Base-by-base conservation (phyloP, 2,329 filamentous ascomycete species). In the Aspergillus fischeri region DNA sequence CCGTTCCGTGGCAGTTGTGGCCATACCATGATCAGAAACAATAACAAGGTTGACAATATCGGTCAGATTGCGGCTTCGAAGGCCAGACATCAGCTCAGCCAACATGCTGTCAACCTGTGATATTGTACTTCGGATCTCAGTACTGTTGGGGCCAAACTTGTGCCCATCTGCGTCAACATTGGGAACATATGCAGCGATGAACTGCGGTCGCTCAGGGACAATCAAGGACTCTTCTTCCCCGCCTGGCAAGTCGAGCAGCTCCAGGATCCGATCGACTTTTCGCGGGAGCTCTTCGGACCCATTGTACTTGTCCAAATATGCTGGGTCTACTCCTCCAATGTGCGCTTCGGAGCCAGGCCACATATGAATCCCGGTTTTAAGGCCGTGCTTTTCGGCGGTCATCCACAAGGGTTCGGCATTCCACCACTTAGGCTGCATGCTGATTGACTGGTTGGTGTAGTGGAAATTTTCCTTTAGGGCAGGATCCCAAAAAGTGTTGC, bases 1-100 rank as follows among this genome's bases (percentile, higher is more conserved):
- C 10, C 94, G 84, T 20, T 86, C 81, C 0, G 83, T 85, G 58
- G 92, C 90, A 0, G 94, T 97, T 0, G 92, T 96, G 1, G 94
- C 94, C 94, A 99, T 99, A 52, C 94, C 94, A 71, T 99, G 94
- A 71, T 99, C 94, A 0, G 92, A 97, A 2, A 99, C 93, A n/a
- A 99, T 83, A 35, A 99, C 86, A 7, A 99, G 83, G 64, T 99
- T 99, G 69, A 97, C 91, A 59, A 99, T 89, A 21, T 88, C 72
- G 0, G 92, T 96, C 52, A 99, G 77, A 70, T 97, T 97, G 51
- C 94, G 86, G 49, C 83, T 77, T 60, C 92, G 84, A 0, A 99
- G 80, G 0, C 92, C 92, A 1, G 79, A 73, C 67, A 97, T 88
- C 1, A 99, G 77, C 24, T 83, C 73, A 28, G 86, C 88, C 27